phyloP scores from a whole-genome alignment of 192 early-diverging fungal species.

The Coemansia sp. region DNA sequence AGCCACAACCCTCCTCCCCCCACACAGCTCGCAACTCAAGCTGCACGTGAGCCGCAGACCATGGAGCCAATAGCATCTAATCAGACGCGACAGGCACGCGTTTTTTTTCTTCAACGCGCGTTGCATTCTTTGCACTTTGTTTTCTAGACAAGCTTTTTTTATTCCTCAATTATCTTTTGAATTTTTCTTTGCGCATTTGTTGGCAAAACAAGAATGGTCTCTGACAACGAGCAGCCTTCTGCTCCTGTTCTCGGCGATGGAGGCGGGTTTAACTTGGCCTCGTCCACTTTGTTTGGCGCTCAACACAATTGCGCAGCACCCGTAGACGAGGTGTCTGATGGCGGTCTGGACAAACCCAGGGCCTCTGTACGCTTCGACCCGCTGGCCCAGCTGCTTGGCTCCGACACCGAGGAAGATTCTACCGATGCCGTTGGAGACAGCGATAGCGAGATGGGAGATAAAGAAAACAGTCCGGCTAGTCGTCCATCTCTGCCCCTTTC shows the following conservation, averaged over 20 bases:
- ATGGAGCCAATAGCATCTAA: background rate
- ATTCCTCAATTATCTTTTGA: conserved; percentile 7
- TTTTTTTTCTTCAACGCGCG: background rate
- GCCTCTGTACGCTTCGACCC: conserved; percentile 19
- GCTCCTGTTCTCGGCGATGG: background rate
- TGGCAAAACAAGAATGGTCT: background rate
- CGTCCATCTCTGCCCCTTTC: background rate
- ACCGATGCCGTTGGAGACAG: conserved; percentile 12
- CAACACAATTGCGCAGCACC: conserved; percentile 4
- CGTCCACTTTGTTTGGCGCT: conserved; percentile 16
- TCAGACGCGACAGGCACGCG: conserved; percentile 1
- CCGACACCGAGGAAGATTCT: conserved; percentile 14
- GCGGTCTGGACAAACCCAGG: background rate
- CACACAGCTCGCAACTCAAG: background rate
- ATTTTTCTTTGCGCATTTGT: background rate
- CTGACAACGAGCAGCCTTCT: background rate
- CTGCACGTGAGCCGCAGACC: background rate
- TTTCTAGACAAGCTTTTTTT: background rate
- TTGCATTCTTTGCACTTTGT: background rate
- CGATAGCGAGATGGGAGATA: conserved; percentile 10
- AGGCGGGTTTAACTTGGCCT: conserved; percentile 7
- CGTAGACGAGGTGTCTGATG: background rate
- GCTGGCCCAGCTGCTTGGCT: conserved; percentile 35
- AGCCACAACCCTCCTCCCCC: background rate
- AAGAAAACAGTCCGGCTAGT: background rate